A percentile compares a stretch with the other conserved stretches of the same genome.
These are phyloP conservation scores for Schoenoplectus tabernaemontani DNA, from an alignment of 202 grass and related monocot genomes.

Conservation along the genomic window DNA sequence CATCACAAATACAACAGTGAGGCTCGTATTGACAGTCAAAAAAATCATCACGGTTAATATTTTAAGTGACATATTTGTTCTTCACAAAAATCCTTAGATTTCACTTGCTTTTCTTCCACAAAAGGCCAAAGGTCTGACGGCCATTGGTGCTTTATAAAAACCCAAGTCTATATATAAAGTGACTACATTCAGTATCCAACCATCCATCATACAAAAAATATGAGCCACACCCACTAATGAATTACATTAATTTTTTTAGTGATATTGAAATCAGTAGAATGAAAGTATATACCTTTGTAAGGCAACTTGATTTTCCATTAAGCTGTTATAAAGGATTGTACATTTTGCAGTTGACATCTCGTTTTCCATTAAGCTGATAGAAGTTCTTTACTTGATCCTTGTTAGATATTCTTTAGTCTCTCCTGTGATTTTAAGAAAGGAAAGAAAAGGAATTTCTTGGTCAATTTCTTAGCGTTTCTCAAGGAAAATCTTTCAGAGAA, in stretches of 20 bases:
- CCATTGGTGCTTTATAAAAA: too few species aligned
- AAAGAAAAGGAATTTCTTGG: not conserved
- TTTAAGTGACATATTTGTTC: too few species aligned
- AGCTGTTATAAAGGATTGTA: not conserved
- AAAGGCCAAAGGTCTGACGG: too few species aligned
- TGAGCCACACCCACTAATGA: not conserved
- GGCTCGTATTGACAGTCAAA: too few species aligned
- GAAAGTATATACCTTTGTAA: not conserved
- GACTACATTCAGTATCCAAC: too few species aligned
- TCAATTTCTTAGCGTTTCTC: not conserved
- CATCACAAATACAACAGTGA: too few species aligned
- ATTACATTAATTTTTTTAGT: not conserved
- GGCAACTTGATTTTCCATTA: not conserved
- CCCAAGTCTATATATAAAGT: too few species aligned
- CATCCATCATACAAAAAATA: not conserved
- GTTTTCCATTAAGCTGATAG: not conserved
- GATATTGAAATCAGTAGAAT: not conserved
- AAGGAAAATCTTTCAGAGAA: not conserved
- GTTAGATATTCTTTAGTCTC: not conserved
- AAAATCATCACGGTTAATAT: too few species aligned
- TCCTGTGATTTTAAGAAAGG: not conserved
- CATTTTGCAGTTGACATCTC: not conserved
- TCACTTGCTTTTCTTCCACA: too few species aligned
- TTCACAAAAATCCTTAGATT: too few species aligned
- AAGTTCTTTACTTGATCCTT: not conserved